A percentile compares a stretch with the other conserved stretches of the same genome.
Evolutionary conservation across 2,329 filamentous ascomycete species (phyloP).

Genomic region (Sporothrix mexicana): DNA sequence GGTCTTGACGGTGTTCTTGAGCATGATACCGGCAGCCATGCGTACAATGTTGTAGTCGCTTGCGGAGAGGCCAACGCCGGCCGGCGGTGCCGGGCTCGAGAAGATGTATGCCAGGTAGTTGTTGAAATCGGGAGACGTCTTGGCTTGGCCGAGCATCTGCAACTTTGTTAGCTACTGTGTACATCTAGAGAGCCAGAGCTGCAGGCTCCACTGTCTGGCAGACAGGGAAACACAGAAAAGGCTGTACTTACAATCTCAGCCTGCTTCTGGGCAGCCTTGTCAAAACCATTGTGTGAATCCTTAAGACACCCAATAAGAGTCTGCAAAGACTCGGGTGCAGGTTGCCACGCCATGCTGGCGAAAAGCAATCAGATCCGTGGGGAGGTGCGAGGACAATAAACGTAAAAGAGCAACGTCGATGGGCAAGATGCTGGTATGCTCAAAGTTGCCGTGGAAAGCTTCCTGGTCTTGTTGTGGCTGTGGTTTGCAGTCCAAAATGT

Average conservation of each 20-base stretch:
- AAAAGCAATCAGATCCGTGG: too few species aligned
- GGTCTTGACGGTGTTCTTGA: slow-evolving; percentile 89
- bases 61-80: slow-evolving; percentile 63
- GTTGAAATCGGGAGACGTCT: slow-evolving; percentile 87
- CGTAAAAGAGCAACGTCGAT: not conserved
- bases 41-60: slow-evolving; percentile 76
- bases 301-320: slow-evolving; percentile 88
- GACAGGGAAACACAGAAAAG: not conserved
- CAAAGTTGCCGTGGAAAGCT: not conserved
- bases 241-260: slow-evolving; percentile 75
- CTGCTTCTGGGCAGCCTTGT: slow-evolving; percentile 82
- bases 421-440: not conserved
- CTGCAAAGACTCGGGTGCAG: slow-evolving; percentile 81
- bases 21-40: slow-evolving; percentile 86
- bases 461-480: not conserved
- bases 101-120: slow-evolving; percentile 96
- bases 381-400: not conserved
- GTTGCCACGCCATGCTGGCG: slow-evolving; percentile 84
- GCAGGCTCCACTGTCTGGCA: not conserved
- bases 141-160: slow-evolving; percentile 92
- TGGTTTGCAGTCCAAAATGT: not conserved
- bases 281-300: slow-evolving; percentile 86
- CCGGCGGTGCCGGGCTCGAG: slow-evolving; percentile 69
- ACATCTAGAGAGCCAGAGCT: not conserved
- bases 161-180: not conserved